phyloP scores from a whole-genome alignment of 2,329 filamentous ascomycete species.

The Davidsoniella eucalypti region DNA sequence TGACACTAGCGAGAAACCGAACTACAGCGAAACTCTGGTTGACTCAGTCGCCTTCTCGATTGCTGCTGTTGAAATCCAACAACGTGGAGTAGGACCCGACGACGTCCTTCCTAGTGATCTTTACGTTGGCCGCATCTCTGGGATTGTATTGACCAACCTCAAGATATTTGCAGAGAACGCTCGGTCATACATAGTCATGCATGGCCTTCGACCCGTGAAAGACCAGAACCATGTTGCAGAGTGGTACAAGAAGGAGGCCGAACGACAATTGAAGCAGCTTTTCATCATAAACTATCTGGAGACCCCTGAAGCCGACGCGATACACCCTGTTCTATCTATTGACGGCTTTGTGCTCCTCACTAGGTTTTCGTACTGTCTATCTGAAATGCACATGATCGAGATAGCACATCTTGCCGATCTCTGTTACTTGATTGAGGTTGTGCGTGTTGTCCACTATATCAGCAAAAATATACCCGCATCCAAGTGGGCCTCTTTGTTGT shows the following conservation, averaged over 20 bases:
- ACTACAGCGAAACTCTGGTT: slow-evolving; percentile 40
- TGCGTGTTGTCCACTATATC: slow-evolving; percentile 56
- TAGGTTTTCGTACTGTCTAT: slow-evolving; percentile 57
- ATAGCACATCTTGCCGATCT: slow-evolving; percentile 66
- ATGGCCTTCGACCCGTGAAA: slow-evolving; percentile 40
- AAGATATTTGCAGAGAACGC: slow-evolving; percentile 80
- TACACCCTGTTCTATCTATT: slow-evolving; percentile 41
- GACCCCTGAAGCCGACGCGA: slow-evolving; percentile 28
- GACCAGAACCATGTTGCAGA: slow-evolving; percentile 14
- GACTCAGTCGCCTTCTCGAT: slow-evolving; percentile 68
- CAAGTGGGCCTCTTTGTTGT: slow-evolving; percentile 31
- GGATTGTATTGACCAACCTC: slow-evolving; percentile 70
- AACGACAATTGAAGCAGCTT: slow-evolving; percentile 9
- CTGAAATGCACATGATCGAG: slow-evolving; percentile 51
- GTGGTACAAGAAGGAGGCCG: slow-evolving; percentile 12
- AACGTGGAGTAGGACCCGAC: slow-evolving; percentile 56
- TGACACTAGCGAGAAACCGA: slow-evolving; percentile 14
- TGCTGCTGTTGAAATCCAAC: slow-evolving; percentile 75
- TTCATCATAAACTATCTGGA: slow-evolving; percentile 11
- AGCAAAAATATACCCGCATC: slow-evolving; percentile 35
- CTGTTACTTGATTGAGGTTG: slow-evolving; percentile 80
- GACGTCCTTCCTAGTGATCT: not conserved
- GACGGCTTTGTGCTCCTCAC: slow-evolving; percentile 71
- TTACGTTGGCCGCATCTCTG: slow-evolving; percentile 38
- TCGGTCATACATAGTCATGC: slow-evolving; percentile 66